Base-by-base conservation (phyloP, 345 rosid genomes). In the Pelargonium nanum region DNA sequence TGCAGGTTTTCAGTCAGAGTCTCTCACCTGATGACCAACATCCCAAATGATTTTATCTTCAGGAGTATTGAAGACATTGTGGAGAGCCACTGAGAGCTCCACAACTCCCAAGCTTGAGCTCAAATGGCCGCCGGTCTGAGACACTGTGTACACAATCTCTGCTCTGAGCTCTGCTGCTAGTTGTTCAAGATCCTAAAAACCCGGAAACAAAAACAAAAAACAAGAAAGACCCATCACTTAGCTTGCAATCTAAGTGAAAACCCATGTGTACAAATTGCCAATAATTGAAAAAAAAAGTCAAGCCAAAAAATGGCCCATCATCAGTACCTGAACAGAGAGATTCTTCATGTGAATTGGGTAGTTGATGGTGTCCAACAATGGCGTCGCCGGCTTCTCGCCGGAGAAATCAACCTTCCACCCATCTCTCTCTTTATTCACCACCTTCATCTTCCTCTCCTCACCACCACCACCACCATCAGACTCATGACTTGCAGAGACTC, bases 261-360 rank as follows among this genome's bases (percentile, higher is more conserved):
- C 8, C 16, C 15, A n/a, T 5, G 24, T 19, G 1, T 21, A 56
- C 7, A 24, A 17, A 56, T n/a, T n/a, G n/a, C n/a, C 12, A 1
- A 3, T 40, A 17, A 40, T 40, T 6, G 15, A 40, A 6, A 15
- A 40, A 6, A 6, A 30, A 30, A 17, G 15, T 40, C 48, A 40
- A 9, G 7, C 3, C 4, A 2, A 28, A 2, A 28, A 28, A 2
- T 28, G 32, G 7, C 4, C 7, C 32, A 2, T 28, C 32, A 2
- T 12, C 15, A 12, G n/a, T 68, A 88, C 96, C 84, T 72, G 76
- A 23, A 63, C 65, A 15, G 87, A 69, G 12, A 88, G 69, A 64
- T 84, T 85, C 76, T 88, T 85, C 93, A 85, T 82, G 60, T 88
- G 93, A 65, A 70, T 58, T 9, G 93, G 96, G 71, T 82, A 74